Evolutionary conservation across 2,329 filamentous ascomycete species (phyloP), one percentile per base, ranked within the genome.

Genomic region (Venturiaceae sp.): DNA sequence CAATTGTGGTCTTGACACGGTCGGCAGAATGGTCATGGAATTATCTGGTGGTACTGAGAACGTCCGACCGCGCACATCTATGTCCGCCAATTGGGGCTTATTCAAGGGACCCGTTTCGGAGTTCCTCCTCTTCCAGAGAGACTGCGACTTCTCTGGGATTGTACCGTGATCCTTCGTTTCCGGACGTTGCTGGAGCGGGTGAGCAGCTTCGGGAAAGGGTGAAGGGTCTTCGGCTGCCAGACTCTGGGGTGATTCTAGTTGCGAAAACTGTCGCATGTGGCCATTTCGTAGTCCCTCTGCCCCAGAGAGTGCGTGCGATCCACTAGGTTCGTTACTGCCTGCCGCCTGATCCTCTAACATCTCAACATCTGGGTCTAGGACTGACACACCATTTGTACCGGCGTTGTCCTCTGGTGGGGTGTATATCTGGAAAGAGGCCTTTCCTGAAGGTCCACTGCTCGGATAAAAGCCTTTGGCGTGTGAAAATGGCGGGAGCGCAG

Each of bases 361-460:
- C 1, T 50, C 13, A 23, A 50, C 23, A 50, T 50, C 26, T 30
- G 26, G 44, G 19, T 50, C 26, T 50, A 26, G 23, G n/a, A 16
- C 44, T 50, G 30, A 23, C 26, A 50, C 23, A n/a, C 44, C 44
- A 16, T 23, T 50, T 16, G 44, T 61, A 21, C 41, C 33, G 19
- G 53, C n/a, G 60, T 16, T 54, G 36, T 75, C 72, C 54, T 73
- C 72, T 3, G 72, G 70, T 1, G 71, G 71, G n/a, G 74, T 73
- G 30, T 70, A 70, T 46, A 70, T 71, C 61, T 74, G 72, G 33
- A 36, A 34, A 54, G 52, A 69, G 57, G 60, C 21, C 19, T 19
- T 30, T 39, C 8, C 21, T 16, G 52, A 23, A 2, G 52, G 23
- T 34, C 32, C 36, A 54, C 52, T 39, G 69, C 73, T n/a, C 19